Evolutionary conservation across 1,284 basidiomycete species (phyloP).

Genomic region (Schizophyllum commune): DNA sequence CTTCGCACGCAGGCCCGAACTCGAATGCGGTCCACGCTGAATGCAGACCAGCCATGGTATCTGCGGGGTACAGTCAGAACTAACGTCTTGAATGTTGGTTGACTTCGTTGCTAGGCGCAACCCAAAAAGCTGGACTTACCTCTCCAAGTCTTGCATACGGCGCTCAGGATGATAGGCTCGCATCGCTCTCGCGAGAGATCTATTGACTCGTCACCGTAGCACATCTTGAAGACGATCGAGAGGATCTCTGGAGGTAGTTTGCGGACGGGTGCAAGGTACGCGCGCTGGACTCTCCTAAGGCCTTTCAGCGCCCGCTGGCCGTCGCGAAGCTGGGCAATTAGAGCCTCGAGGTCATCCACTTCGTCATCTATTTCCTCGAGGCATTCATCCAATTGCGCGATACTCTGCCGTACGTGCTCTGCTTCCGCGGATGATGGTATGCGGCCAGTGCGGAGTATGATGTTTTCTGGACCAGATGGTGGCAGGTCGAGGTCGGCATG

Average conservation of each 20-base stretch:
- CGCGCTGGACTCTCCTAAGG: neutral
- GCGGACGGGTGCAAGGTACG: neutral
- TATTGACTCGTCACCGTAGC: neutral
- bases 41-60: neutral
- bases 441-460: neutral
- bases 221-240: neutral
- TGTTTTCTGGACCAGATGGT: neutral
- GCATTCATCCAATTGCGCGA: neutral
- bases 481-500: neutral
- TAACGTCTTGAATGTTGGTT: no score
- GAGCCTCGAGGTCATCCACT: neutral
- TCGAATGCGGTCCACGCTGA: neutral
- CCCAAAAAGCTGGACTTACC: neutral
- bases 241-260: neutral
- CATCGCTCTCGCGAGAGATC: neutral
- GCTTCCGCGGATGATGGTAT: neutral
- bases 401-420: neutral
- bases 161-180: neutral
- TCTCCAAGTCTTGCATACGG: neutral
- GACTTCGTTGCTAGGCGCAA: no score
- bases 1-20: no score
- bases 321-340: neutral
- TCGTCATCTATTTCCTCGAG: neutral
- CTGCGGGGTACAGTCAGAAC: neutral
- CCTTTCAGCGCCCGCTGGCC: neutral